Base-by-base conservation (phyloP, 768 basidiomycete genomes). In the Leucogyrophana mollusca region DNA sequence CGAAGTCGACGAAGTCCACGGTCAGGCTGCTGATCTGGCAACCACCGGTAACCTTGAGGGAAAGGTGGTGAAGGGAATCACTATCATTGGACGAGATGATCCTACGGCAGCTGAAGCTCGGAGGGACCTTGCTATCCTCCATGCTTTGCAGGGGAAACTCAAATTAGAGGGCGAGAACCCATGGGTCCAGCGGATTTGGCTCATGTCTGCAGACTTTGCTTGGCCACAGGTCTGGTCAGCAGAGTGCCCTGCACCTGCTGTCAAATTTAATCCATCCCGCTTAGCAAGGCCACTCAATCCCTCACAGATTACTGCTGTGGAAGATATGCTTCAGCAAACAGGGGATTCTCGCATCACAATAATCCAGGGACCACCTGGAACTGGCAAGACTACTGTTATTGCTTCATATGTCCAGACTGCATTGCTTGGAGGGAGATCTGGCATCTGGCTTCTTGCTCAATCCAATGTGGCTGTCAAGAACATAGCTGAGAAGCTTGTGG, bases 401-500 rank as follows among this genome's bases (percentile, higher is more conserved):
- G 79, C 81, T 9, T 69, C 77, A 5, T 85, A 71, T 73, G 81
- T 84, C 9, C 62, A 73, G 17, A 66, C 67, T 52, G 75, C 80
- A 32, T 56, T 77, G 18, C 52, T 60, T 21, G 56, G 56, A 38
- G 69, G 69, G 0, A 57, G 63, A 16, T 53, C 60, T 51, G 82
- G 85, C 0, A 80, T 90, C 10, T 93, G 88, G 86, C 77, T 93
- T 4, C 70, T 90, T 57, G 87, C 90, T 25, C 87, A 93, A 57
- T 87, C 85, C 14, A 93, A 93, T 70, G 80, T 92, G 40, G 90
- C 88, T 38, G 90, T 92, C 17, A 91, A 90, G 64, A 92, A 93
- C 54, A 91, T 93, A 67, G 90, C 87, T 43, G 85, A 88, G 57
- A 89, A 90, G 67, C 67, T 93, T 14, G 63, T 71, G n/a, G 63